phyloP scores from a whole-genome alignment of 1,284 basidiomycete species.

The Filobasidium uniguttulatum region DNA sequence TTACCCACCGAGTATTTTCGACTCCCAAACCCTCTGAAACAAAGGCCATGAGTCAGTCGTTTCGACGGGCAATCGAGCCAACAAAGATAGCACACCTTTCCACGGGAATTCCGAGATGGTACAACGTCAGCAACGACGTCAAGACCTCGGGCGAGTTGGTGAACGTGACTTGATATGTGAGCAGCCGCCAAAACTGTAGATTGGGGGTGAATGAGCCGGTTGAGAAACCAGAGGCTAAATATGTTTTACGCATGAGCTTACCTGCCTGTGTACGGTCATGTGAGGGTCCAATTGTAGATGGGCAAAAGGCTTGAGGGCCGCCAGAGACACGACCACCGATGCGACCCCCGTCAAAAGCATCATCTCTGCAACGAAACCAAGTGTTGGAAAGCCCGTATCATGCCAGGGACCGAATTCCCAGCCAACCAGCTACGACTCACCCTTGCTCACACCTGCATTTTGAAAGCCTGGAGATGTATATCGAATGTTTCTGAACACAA shows the following conservation, averaged over 20 bases:
- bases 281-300: conserved; percentile 50
- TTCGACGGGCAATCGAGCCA: background rate
- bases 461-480: conserved; percentile 23
- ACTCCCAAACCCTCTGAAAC: conserved; percentile 57
- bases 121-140: conserved; percentile 59
- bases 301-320: conserved; percentile 74
- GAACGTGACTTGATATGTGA: conserved; percentile 61
- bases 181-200: conserved; percentile 67
- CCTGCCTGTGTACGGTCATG: conserved; percentile 38
- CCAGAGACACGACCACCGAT: conserved; percentile 57
- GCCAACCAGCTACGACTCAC: conserved; percentile 30
- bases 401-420: no score
- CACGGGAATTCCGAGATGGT: conserved; percentile 54
- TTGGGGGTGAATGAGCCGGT: background rate
- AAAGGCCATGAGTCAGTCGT: conserved; percentile 3
- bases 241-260: conserved; percentile 15
- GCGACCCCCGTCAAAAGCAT: conserved; percentile 57
- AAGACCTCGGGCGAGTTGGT: conserved; percentile 74
- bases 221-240: conserved; percentile 1
- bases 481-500: no score
- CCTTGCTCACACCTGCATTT: conserved; percentile 63
- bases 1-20: conserved; percentile 63
- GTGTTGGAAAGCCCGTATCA: background rate
- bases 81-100: conserved; percentile 44
- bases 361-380: conserved; percentile 45